These are phyloP conservation scores for Trichoderma afroharzianum DNA, from an alignment of 2,329 filamentous ascomycete species.

Conservation along the genomic window DNA sequence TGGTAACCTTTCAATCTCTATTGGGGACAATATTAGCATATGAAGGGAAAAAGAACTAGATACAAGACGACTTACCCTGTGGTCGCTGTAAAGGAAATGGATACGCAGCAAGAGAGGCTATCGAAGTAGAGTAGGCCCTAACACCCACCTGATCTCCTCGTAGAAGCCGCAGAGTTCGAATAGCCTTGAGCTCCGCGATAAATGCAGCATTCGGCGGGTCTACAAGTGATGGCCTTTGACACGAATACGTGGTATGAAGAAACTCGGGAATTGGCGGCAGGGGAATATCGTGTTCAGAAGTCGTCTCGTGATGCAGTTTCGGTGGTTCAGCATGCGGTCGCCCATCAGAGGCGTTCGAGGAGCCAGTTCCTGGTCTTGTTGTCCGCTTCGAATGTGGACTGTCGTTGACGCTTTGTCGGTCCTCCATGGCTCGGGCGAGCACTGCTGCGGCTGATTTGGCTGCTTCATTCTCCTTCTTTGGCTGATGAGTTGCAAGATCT, in stretches of 20 bases:
- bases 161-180: constrained; percentile 67
- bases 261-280: constrained; percentile 67
- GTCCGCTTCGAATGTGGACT: background rate
- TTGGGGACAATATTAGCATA: background rate
- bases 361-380: constrained; percentile 2
- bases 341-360: background rate
- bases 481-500: background rate
- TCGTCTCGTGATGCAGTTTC: constrained; percentile 62
- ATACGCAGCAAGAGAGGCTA: constrained; percentile 80
- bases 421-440: constrained; percentile 24
- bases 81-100: constrained; percentile 48
- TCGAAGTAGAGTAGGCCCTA: constrained; percentile 81
- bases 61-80: constrained; percentile 33
- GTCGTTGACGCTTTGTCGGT: background rate
- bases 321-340: constrained; percentile 25
- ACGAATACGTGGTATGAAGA: constrained; percentile 64
- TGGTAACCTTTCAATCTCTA: constrained; percentile 59
- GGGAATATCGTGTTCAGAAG: constrained; percentile 68
- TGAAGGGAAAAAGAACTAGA: too few species aligned
- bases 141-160: constrained; percentile 74
- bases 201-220: constrained; percentile 72
- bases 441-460: constrained; percentile 16
- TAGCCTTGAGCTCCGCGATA: constrained; percentile 68
- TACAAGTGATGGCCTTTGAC: constrained; percentile 70
- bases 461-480: background rate